Percentiles rank a stretch among this genome's conserved stretches.
Conservation (phyloP, 495 filamentous ascomycete genomes). For the Penicillium salamii region DNA sequence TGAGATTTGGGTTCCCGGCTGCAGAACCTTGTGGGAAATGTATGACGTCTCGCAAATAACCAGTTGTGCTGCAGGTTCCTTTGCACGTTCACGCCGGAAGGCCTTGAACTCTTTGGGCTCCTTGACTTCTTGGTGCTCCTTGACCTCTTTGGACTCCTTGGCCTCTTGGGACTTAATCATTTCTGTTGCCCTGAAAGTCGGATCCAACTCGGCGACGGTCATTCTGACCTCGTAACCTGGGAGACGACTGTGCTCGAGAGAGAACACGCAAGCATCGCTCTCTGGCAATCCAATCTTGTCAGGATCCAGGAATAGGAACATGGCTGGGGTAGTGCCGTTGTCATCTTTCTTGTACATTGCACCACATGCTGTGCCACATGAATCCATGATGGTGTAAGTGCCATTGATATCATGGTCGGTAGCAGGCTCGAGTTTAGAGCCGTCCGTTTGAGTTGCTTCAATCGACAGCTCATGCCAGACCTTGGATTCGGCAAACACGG, state of each 20-base stretch:
- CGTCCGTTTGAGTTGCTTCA: no score
- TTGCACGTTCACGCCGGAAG: slow-evolving; percentile 26
- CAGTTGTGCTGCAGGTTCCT: slow-evolving; percentile 10
- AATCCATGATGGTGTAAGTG: slow-evolving; percentile 50
- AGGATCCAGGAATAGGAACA: slow-evolving; percentile 69
- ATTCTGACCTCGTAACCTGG: slow-evolving; percentile 53
- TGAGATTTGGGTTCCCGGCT: slow-evolving; percentile 5
- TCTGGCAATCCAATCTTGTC: slow-evolving; percentile 39
- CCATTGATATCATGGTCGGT: slow-evolving; percentile 51
- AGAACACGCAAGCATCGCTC: slow-evolving; percentile 65
- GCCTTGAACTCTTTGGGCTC: no score
- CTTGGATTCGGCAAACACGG: slow-evolving; percentile 27
- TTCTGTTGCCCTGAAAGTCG: slow-evolving; percentile 30
- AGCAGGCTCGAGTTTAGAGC: no score
- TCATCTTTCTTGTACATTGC: slow-evolving; percentile 50
- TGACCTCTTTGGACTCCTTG: neutral
- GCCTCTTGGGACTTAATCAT: slow-evolving; percentile 1
- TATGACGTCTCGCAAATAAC: slow-evolving; percentile 4
- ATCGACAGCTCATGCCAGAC: slow-evolving; percentile 43
- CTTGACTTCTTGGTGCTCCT: no score
- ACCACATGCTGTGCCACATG: slow-evolving; percentile 66
- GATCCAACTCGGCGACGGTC: slow-evolving; percentile 41
- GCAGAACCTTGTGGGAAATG: slow-evolving; percentile 13
- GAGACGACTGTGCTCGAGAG: slow-evolving; percentile 47
- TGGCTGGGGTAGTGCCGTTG: slow-evolving; percentile 12